phyloP scores from a whole-genome alignment of 495 filamentous ascomycete genomes.

The Penicillium pancosmium region DNA sequence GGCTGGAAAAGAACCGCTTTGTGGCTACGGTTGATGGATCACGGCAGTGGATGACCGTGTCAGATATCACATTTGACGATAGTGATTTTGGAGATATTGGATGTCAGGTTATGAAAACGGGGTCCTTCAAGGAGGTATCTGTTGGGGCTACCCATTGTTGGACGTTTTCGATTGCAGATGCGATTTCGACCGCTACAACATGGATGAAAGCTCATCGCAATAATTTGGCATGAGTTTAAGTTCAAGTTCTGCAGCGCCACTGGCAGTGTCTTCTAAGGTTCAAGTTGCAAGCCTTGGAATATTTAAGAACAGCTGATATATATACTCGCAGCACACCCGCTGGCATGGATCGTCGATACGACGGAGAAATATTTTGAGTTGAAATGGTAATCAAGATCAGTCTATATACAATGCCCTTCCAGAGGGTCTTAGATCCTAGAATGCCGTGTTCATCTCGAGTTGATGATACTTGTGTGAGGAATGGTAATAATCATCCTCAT shows the following conservation, averaged over 20 bases:
- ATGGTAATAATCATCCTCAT: slow-evolving; percentile 8
- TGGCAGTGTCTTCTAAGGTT: not conserved
- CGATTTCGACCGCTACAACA: not conserved
- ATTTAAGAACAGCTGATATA: not conserved
- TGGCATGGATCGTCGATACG: not conserved
- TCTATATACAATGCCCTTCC: slow-evolving; percentile 5
- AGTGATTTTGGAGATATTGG: not conserved
- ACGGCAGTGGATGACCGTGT: not conserved
- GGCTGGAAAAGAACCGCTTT: not conserved
- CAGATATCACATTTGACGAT: not conserved
- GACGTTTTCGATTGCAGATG: not conserved
- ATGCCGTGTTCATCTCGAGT: slow-evolving; percentile 20
- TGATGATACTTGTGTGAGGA: slow-evolving; percentile 20
- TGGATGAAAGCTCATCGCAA: not conserved
- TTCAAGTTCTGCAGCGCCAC: not conserved
- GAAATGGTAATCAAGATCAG: not conserved
- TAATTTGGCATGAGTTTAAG: not conserved
- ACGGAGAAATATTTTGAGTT: not conserved
- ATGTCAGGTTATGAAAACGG: not conserved
- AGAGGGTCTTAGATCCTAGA: not conserved
- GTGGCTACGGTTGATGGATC: not conserved
- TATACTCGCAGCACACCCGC: not conserved
- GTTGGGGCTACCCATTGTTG: not conserved
- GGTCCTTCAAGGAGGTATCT: not conserved
- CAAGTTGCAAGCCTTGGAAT: too few relatives aligned